Percentiles rank a stretch among this genome's conserved stretches.
These are phyloP conservation scores for Vickermania ingenoplastis DNA, from an alignment of 208 protist species.

Conservation along the genomic window DNA sequence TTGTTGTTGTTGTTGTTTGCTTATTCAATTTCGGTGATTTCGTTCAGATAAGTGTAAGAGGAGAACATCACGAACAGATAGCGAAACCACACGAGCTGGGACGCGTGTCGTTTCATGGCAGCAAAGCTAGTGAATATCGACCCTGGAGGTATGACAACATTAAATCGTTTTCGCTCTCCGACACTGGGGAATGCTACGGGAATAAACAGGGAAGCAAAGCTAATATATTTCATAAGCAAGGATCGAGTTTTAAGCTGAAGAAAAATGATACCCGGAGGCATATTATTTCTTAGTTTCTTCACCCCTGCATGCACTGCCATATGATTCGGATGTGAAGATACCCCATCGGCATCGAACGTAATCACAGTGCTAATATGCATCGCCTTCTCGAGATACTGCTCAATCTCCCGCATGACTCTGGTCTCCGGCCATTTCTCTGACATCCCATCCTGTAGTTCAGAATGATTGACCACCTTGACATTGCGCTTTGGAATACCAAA, in stretches of 20 bases:
- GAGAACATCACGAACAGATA: conserved; percentile 94
- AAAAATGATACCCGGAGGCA: conserved; percentile 67
- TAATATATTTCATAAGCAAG: conserved; percentile 59
- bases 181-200: conserved; percentile 3
- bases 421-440: conserved; percentile 42
- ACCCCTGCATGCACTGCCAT: conserved; percentile 85
- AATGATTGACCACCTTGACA: conserved; percentile 72
- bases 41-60: conserved; percentile 93
- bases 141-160: conserved; percentile 38
- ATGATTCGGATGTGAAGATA: conserved; percentile 95
- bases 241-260: conserved; percentile 47
- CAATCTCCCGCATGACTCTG: conserved; percentile 42
- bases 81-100: conserved; percentile 96
- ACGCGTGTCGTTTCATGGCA: conserved; percentile 85
- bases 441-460: conserved; percentile 85
- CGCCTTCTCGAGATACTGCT: conserved; percentile 42
- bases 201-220: conserved; percentile 21
- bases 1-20: neutral
- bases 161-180: conserved; percentile 22
- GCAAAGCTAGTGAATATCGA: conserved; percentile 34
- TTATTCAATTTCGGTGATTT: conserved; percentile 28
- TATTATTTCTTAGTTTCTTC: conserved; percentile 30
- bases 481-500: conserved; percentile 44
- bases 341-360: conserved; percentile 93
- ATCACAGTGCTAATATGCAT: conserved; percentile 78